Evolutionary conservation across 2,329 filamentous ascomycete genomes (phyloP).

Genomic region (Arthrobotrys iridis): DNA sequence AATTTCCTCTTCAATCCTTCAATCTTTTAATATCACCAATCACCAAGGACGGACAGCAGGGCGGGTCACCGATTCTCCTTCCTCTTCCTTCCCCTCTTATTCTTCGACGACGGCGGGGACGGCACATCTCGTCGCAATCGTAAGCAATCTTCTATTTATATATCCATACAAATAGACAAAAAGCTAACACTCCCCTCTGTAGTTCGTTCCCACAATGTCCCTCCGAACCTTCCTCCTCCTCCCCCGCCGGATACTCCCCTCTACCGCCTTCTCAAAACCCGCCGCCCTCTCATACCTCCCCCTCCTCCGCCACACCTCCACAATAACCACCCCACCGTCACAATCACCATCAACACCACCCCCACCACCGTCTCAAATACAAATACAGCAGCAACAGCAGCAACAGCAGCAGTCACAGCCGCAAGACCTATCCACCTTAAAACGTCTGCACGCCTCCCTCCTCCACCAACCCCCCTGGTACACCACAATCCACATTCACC

Average conservation of each 20-base stretch:
- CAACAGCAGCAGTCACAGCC: not conserved
- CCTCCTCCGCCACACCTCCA: constrained; percentile 44
- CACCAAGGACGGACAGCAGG: too few relatives aligned
- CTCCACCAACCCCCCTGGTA: constrained; percentile 79
- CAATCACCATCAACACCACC: not conserved
- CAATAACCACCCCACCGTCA: constrained; percentile 16
- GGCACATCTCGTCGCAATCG: not conserved
- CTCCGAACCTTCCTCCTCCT: constrained; percentile 40
- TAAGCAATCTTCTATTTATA: constrained; percentile 1
- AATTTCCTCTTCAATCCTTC: too few relatives aligned
- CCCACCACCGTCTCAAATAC: not conserved
- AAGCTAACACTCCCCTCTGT: too few relatives aligned
- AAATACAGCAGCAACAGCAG: not conserved
- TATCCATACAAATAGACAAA: too few relatives aligned
- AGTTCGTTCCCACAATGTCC: constrained; percentile 27
- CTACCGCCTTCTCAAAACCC: constrained; percentile 59
- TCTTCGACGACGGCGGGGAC: not conserved
- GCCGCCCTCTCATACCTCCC: constrained; percentile 63
- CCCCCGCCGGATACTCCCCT: constrained; percentile 25
- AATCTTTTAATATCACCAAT: too few relatives aligned
- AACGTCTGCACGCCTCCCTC: constrained; percentile 68
- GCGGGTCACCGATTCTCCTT: too few relatives aligned
- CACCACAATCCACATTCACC: constrained; percentile 81
- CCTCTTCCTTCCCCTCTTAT: too few relatives aligned
- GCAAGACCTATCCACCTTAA: constrained; percentile 28